A percentile compares a stretch with the other conserved stretches of the same genome.
These are phyloP conservation scores for Parasitella parasitica DNA, from an alignment of 371 early-diverging fungal genomes.

Conservation along the genomic window DNA sequence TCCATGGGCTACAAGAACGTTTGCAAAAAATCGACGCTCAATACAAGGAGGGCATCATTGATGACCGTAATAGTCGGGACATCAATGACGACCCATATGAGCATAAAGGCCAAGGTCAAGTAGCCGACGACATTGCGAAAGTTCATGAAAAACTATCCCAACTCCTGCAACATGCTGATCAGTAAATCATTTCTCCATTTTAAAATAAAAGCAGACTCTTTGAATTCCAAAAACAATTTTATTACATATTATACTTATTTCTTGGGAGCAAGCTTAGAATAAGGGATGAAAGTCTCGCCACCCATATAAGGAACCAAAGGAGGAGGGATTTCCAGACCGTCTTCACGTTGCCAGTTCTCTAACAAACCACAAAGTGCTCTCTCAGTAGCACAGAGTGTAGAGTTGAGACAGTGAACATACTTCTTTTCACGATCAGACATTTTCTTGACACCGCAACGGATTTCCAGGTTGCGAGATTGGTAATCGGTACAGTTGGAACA, in stretches of 20 bases:
- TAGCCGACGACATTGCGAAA: constrained; percentile 30
- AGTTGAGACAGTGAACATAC: constrained; percentile 99
- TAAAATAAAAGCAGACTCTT: background rate
- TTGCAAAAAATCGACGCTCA: constrained; percentile 25
- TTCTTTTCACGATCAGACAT: constrained; percentile 94
- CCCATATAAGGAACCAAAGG: constrained; percentile 93
- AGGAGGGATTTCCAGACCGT: constrained; percentile 88
- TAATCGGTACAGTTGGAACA: constrained; percentile 99
- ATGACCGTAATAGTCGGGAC: constrained; percentile 10
- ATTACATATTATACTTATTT: constrained; percentile 10
- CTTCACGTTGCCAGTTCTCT: constrained; percentile 97
- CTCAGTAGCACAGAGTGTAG: constrained; percentile 98
- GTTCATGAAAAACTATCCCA: constrained; percentile 21
- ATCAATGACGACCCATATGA: constrained; percentile 30
- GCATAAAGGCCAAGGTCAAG: constrained; percentile 24
- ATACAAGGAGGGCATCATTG: constrained; percentile 30
- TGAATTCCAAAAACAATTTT: background rate
- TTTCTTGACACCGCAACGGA: constrained; percentile 98
- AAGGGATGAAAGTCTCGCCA: constrained; percentile 91
- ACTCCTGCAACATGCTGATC: constrained; percentile 21
- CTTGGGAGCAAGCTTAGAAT: constrained; percentile 50
- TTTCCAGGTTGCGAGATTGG: constrained; percentile 95
- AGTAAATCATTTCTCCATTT: background rate
- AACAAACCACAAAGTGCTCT: constrained; percentile 97
- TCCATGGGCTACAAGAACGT: constrained; percentile 17